Conservation (phyloP, 1,284 basidiomycete species). For the Flammula alnicola region DNA sequence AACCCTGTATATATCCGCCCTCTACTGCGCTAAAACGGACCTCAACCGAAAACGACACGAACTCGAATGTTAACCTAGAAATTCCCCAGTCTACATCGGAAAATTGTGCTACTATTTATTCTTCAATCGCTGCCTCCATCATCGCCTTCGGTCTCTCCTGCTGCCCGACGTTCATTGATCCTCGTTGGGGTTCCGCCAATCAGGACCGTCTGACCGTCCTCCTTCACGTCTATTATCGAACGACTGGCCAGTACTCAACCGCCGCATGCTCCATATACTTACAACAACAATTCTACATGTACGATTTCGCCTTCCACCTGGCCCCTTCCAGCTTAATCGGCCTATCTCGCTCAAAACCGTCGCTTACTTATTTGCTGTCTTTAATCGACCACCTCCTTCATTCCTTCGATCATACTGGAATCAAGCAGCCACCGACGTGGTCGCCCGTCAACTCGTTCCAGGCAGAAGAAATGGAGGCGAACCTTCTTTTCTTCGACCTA, state of each 20-base stretch:
- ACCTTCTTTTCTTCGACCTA: background rate
- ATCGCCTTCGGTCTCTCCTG: background rate
- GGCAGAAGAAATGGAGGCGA: background rate
- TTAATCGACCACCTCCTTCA: constrained; percentile 7
- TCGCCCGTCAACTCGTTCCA: background rate
- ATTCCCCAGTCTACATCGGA: constrained; percentile 2
- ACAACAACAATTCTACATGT: constrained; percentile 5
- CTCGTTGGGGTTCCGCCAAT: background rate
- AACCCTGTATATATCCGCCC: constrained; percentile 7
- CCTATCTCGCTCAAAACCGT: background rate
- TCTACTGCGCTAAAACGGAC: background rate
- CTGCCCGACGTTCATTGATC: background rate
- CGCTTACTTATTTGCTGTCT: constrained; percentile 9
- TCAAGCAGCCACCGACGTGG: background rate
- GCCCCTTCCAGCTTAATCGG: background rate
- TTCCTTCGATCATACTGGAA: background rate
- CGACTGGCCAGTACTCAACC: constrained; percentile 2
- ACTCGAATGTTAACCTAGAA: background rate
- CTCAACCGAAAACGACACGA: background rate
- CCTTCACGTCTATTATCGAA: constrained; percentile 1
- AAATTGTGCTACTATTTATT: constrained; percentile 4
- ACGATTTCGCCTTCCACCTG: constrained; percentile 1
- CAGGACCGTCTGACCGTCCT: background rate
- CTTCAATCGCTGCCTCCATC: background rate
- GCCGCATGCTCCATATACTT: constrained; percentile 9